A percentile compares a stretch with the other conserved stretches of the same genome.
These are phyloP conservation scores for Ambrosiella xylebori DNA, from an alignment of 2,329 filamentous ascomycete genomes.

Conservation along the genomic window DNA sequence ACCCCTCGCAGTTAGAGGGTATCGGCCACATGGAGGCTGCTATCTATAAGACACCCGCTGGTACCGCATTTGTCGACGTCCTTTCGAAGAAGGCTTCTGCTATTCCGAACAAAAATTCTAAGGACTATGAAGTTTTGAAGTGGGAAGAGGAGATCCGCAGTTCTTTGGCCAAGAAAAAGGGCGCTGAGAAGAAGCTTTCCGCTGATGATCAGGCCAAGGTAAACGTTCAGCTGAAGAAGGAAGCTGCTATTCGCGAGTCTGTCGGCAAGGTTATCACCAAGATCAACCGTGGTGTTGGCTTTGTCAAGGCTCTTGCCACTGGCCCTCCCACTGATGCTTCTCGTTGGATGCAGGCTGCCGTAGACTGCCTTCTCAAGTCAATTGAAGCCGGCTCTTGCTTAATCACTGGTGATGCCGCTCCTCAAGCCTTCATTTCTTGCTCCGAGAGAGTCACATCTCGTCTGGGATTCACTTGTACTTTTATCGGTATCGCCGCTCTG, in stretches of 20 bases:
- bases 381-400: slow-evolving; percentile 68
- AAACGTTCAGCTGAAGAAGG: slow-evolving; percentile 77
- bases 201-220: slow-evolving; percentile 80
- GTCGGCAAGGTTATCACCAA: slow-evolving; percentile 52
- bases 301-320: slow-evolving; percentile 64
- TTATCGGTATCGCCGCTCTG: slow-evolving; percentile 75
- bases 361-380: slow-evolving; percentile 53
- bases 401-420: slow-evolving; percentile 63
- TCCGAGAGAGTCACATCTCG: slow-evolving; percentile 57
- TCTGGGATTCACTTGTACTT: slow-evolving; percentile 59
- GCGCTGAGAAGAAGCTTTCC: slow-evolving; percentile 76
- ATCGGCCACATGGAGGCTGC: slow-evolving; percentile 79
- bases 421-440: slow-evolving; percentile 63
- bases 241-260: slow-evolving; percentile 58
- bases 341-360: slow-evolving; percentile 72
- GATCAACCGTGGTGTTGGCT: slow-evolving; percentile 67
- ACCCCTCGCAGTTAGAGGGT: slow-evolving; percentile 48
- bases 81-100: slow-evolving; percentile 64
- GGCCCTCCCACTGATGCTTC: slow-evolving; percentile 81
- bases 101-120: slow-evolving; percentile 70
- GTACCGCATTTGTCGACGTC: slow-evolving; percentile 77
- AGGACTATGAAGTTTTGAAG: slow-evolving; percentile 89
- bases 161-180: slow-evolving; percentile 85
- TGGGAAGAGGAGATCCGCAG: slow-evolving; percentile 88
- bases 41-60: slow-evolving; percentile 81